phyloP scores from a whole-genome alignment of 176 grass and related monocot species.

The Echinochloa phyllopogon region DNA sequence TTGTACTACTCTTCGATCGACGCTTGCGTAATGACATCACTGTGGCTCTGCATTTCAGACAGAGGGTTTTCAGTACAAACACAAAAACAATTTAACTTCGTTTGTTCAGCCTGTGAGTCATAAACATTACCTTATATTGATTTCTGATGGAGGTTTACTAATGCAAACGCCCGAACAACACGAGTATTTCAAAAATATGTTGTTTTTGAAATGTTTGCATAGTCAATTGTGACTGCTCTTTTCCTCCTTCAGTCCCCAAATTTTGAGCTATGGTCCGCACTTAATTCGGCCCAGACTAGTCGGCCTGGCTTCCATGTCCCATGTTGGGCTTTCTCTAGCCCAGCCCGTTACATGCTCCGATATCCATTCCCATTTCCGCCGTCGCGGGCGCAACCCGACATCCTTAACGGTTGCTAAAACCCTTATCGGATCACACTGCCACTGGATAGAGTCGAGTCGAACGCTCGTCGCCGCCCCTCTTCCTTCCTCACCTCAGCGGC shows the following conservation, averaged over 20 bases:
- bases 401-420: constrained; percentile 48
- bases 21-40: no score
- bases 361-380: background rate
- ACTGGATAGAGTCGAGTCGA: constrained; percentile 47
- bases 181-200: background rate
- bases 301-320: background rate
- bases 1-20: background rate
- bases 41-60: background rate
- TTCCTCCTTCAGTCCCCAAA: background rate
- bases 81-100: background rate
- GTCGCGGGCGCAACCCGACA: constrained; percentile 25
- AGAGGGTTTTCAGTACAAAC: background rate
- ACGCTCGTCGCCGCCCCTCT: background rate
- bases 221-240: background rate
- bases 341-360: background rate
- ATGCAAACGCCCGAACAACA: background rate
- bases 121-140: background rate
- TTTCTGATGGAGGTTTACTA: background rate
- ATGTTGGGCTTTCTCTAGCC: background rate
- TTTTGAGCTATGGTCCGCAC: background rate
- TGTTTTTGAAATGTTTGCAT: background rate
- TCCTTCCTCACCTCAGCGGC: constrained; percentile 18
- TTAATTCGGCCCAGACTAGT: background rate
- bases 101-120: background rate
- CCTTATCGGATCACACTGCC: constrained; percentile 45